Percentiles rank a stretch among this genome's conserved stretches.
phyloP scores from a whole-genome alignment of 2,329 filamentous ascomycete species.

The Fusarium newnesense region DNA sequence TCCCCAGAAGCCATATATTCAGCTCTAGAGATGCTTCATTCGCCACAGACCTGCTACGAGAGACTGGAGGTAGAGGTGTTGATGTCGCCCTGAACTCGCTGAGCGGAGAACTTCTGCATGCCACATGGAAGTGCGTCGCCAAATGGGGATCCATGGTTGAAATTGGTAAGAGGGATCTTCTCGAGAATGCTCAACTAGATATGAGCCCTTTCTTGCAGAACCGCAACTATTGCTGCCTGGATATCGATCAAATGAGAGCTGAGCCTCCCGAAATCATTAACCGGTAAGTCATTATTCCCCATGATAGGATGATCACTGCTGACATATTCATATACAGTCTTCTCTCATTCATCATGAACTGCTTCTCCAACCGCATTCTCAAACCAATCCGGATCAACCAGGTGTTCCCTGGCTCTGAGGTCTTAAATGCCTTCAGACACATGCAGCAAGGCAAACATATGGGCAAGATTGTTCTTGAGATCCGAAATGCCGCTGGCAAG shows the following conservation, averaged over 20 bases:
- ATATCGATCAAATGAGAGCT: background rate
- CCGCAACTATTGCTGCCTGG: background rate
- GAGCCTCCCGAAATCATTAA: background rate
- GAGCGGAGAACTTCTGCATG: background rate
- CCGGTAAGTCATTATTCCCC: background rate
- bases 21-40: background rate
- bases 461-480: background rate
- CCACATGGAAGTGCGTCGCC: background rate
- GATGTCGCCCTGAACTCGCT: background rate
- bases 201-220: background rate
- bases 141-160: background rate
- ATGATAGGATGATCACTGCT: background rate
- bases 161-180: background rate
- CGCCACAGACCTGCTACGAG: background rate
- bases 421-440: background rate
- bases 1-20: background rate
- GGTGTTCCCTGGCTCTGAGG: background rate
- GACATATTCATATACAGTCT: background rate
- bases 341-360: background rate
- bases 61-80: background rate
- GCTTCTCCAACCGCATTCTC: background rate
- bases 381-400: background rate
- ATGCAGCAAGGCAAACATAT: background rate
- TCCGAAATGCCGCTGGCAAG: background rate
- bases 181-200: background rate